Evolutionary conservation across 2,329 filamentous ascomycete genomes (phyloP).

Genomic region (Polychaeton citri): DNA sequence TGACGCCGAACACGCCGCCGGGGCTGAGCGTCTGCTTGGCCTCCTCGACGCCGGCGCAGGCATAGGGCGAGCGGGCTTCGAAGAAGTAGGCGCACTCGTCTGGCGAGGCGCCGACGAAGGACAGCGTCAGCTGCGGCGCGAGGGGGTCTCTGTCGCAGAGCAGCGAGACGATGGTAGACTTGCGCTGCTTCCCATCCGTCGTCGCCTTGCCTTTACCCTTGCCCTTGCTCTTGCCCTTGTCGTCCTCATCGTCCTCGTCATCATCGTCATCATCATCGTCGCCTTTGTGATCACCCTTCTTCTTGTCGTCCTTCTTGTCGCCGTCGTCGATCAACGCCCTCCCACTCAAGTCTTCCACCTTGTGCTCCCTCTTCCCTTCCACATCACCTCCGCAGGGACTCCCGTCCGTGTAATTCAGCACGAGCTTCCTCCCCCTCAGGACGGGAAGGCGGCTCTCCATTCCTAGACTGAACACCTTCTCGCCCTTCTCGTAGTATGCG

Average conservation of each 20-base stretch:
- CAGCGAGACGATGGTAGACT: constrained; percentile 81
- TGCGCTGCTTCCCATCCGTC: constrained; percentile 48
- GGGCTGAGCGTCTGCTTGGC: constrained; percentile 49
- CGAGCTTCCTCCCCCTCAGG: constrained; percentile 52
- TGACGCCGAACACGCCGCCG: constrained; percentile 75
- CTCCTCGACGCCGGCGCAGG: constrained; percentile 59
- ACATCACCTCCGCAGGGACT: constrained; percentile 30
- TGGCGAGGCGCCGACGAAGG: constrained; percentile 68
- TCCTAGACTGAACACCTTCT: constrained; percentile 62
- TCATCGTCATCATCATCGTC: constrained; percentile 21
- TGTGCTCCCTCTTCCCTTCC: constrained; percentile 13
- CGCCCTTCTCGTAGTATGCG: constrained; percentile 58
- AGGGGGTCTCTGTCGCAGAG: constrained; percentile 78
- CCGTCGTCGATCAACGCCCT: constrained; percentile 26
- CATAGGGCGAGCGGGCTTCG: constrained; percentile 73
- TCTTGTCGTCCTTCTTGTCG: constrained; percentile 21
- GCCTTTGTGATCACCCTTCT: constrained; percentile 17
- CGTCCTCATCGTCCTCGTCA: constrained; percentile 13
- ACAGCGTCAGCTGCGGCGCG: constrained; percentile 53
- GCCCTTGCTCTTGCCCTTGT: constrained; percentile 10
- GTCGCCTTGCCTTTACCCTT: constrained; percentile 7
- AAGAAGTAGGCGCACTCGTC: constrained; percentile 95
- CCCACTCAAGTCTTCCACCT: constrained; percentile 11
- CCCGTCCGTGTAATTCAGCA: constrained; percentile 38
- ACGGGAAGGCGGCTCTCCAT: constrained; percentile 37